These are phyloP conservation scores for Suhomyces prunicola DNA, from an alignment of 805 yeast species.

Conservation along the genomic window DNA sequence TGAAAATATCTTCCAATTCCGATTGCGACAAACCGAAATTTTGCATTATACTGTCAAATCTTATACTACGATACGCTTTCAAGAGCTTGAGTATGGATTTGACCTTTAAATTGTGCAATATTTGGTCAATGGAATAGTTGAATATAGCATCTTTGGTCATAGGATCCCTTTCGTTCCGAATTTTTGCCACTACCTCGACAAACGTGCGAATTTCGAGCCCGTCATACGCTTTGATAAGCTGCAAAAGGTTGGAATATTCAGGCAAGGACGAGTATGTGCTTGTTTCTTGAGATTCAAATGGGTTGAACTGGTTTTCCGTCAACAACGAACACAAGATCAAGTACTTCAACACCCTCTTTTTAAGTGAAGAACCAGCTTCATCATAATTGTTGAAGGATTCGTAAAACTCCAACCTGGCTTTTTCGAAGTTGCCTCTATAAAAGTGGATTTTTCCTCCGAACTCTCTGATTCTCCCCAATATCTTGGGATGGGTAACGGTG, in stretches of 20 bases:
- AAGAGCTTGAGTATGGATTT: slow-evolving; percentile 27
- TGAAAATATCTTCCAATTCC: slow-evolving; percentile 26
- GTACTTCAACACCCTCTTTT: slow-evolving; percentile 57
- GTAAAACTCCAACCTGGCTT: slow-evolving; percentile 62
- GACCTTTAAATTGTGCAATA: slow-evolving; percentile 29
- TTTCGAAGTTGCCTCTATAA: slow-evolving; percentile 54
- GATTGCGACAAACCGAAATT: slow-evolving; percentile 17
- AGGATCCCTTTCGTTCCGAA: slow-evolving; percentile 19
- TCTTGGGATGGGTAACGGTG: slow-evolving; percentile 73
- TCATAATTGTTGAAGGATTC: slow-evolving; percentile 43
- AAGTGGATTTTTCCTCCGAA: slow-evolving; percentile 71
- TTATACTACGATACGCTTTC: slow-evolving; percentile 28
- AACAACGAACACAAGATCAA: slow-evolving; percentile 60
- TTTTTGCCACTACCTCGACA: slow-evolving; percentile 11
- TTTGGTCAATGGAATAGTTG: slow-evolving; percentile 21
- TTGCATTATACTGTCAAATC: slow-evolving; percentile 23
- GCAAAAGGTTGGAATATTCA: slow-evolving; percentile 27
- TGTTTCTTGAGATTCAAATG: slow-evolving; percentile 72
- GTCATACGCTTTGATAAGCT: slow-evolving; percentile 30
- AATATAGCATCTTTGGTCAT: slow-evolving; percentile 31
- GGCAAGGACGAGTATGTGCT: slow-evolving; percentile 43
- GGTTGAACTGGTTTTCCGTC: slow-evolving; percentile 63
- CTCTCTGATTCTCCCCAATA: slow-evolving; percentile 71
- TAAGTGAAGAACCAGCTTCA: slow-evolving; percentile 43
- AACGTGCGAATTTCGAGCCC: slow-evolving; percentile 24